phyloP scores from a whole-genome alignment of 352 stramenopile species.

The Plasmopara viticola region DNA sequence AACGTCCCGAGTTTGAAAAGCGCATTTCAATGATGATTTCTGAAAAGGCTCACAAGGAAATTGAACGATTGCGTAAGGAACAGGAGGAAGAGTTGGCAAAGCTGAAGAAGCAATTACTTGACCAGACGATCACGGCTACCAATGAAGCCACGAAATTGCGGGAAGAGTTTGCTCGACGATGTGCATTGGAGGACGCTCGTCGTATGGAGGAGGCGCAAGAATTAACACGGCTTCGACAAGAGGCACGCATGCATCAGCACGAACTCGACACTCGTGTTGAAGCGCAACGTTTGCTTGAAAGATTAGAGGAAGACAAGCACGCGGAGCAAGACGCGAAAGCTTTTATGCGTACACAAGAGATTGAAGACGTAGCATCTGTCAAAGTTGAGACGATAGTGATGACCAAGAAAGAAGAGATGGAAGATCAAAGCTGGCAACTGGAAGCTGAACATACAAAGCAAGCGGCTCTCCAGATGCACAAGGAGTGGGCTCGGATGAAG shows the following conservation, averaged over 20 bases:
- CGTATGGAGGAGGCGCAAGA: slow-evolving; percentile 47
- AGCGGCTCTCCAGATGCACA: slow-evolving; percentile 35
- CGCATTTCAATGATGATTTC: slow-evolving; percentile 76
- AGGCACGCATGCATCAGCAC: slow-evolving; percentile 52
- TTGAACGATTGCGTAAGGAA: slow-evolving; percentile 60
- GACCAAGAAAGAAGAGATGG: slow-evolving; percentile 25
- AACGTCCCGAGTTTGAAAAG: slow-evolving; percentile 67
- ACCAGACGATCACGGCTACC: slow-evolving; percentile 45
- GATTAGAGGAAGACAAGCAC: slow-evolving; percentile 36
- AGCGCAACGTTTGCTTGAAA: slow-evolving; percentile 35
- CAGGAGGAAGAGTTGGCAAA: slow-evolving; percentile 63
- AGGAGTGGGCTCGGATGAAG: slow-evolving; percentile 53
- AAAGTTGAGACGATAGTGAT: slow-evolving; percentile 49
- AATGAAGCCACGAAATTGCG: slow-evolving; percentile 40
- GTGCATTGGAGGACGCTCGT: slow-evolving; percentile 37
- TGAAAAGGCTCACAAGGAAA: slow-evolving; percentile 76
- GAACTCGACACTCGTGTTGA: slow-evolving; percentile 38
- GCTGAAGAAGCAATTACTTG: slow-evolving; percentile 58
- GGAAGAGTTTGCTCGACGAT: slow-evolving; percentile 37
- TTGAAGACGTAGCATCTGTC: slow-evolving; percentile 41
- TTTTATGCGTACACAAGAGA: slow-evolving; percentile 46
- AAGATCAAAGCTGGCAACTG: slow-evolving; percentile 12
- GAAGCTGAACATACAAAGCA: slow-evolving; percentile 38
- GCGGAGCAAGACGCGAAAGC: slow-evolving; percentile 40
- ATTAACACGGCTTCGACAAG: slow-evolving; percentile 41